phyloP scores from a whole-genome alignment of 768 basidiomycete species.

The Termitomyces eurrhizus region DNA sequence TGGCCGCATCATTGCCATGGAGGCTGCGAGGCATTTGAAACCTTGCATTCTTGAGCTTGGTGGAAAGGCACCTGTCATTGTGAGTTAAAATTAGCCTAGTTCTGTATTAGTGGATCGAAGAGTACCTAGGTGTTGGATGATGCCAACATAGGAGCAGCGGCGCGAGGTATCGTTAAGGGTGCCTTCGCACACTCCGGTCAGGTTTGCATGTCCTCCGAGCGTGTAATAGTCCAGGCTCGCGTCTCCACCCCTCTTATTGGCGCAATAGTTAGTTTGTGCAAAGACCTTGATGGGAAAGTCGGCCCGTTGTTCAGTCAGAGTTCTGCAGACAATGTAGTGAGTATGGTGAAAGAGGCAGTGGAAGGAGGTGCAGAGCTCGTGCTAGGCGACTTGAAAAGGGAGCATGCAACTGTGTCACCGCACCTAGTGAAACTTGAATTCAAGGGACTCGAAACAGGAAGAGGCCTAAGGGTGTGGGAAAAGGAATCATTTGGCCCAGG shows the following conservation, averaged over 20 bases:
- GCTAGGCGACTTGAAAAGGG: constrained; percentile 36
- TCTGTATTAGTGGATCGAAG: not conserved
- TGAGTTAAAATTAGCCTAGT: constrained; percentile 21
- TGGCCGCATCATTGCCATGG: constrained; percentile 47
- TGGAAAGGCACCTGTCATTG: constrained; percentile 49
- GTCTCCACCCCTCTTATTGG: constrained; percentile 32
- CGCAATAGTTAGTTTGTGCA: constrained; percentile 28
- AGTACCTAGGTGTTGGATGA: constrained; percentile 41
- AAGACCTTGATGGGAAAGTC: constrained; percentile 28
- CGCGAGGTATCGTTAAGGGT: constrained; percentile 42
- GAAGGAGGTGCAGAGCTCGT: constrained; percentile 41
- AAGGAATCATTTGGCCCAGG: constrained; percentile 63
- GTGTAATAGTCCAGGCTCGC: constrained; percentile 47
- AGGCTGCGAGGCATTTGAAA: constrained; percentile 54
- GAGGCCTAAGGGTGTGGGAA: constrained; percentile 45
- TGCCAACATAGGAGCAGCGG: constrained; percentile 50
- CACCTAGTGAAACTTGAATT: constrained; percentile 36
- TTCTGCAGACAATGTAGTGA: constrained; percentile 42
- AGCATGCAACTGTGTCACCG: constrained; percentile 44
- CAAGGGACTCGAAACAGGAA: constrained; percentile 38
- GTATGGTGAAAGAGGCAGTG: constrained; percentile 41
- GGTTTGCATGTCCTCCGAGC: constrained; percentile 57
- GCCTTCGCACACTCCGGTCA: constrained; percentile 48
- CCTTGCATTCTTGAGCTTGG: constrained; percentile 55
- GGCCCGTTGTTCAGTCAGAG: constrained; percentile 38